phyloP scores from a whole-genome alignment of 2,329 filamentous ascomycete genomes.

The Talaromyces sp. region DNA sequence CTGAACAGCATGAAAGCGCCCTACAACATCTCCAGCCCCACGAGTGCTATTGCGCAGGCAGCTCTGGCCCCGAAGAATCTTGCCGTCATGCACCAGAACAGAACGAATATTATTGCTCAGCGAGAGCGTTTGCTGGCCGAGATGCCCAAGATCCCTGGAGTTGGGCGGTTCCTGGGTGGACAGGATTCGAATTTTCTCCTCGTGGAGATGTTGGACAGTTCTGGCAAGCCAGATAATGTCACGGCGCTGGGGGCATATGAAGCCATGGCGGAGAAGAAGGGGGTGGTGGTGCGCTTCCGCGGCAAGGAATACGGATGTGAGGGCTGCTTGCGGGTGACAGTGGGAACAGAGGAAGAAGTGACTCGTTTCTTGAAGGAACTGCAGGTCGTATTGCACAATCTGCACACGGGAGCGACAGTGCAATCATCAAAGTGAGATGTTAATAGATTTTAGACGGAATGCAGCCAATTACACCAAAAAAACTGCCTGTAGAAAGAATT shows the following conservation, averaged over 20 bases:
- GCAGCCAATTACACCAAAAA: neutral
- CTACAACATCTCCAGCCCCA: constrained; percentile 90
- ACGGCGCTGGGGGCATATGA: constrained; percentile 77
- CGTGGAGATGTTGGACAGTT: constrained; percentile 72
- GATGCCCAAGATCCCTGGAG: constrained; percentile 67
- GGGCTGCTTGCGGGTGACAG: constrained; percentile 84
- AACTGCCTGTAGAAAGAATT: neutral
- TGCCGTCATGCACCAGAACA: constrained; percentile 64
- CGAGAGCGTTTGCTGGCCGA: constrained; percentile 68
- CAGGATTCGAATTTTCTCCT: constrained; percentile 81
- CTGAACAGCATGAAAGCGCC: constrained; percentile 93
- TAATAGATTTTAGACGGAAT: neutral
- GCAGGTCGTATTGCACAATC: constrained; percentile 43
- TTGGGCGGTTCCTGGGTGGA: constrained; percentile 77
- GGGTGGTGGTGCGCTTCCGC: constrained; percentile 88
- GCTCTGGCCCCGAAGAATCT: constrained; percentile 66
- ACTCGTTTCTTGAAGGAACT: constrained; percentile 70
- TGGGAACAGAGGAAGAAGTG: constrained; percentile 85
- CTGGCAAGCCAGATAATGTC: constrained; percentile 70
- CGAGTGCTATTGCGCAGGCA: constrained; percentile 69
- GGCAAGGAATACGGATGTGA: constrained; percentile 87
- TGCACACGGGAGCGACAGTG: constrained; percentile 36
- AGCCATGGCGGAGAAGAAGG: constrained; percentile 72
- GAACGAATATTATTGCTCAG: constrained; percentile 65
- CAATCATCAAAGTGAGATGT: constrained; percentile 30